These are phyloP conservation scores for Nidularia sp. DNA, from an alignment of 768 basidiomycete species.

Conservation along the genomic window DNA sequence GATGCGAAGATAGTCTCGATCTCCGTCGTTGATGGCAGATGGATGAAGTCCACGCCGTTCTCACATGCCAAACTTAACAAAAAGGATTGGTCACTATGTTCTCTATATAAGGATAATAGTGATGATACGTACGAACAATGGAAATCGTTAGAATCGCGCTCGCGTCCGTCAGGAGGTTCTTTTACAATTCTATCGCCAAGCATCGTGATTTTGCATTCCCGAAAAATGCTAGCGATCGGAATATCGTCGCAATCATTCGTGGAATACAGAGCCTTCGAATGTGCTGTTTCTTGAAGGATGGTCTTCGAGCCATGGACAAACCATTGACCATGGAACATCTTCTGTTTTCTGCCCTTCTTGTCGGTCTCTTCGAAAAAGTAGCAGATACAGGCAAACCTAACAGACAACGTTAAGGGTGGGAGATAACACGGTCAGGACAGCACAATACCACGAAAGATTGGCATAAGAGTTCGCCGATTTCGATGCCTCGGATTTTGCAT, in stretches of 20 bases:
- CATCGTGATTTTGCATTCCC: conserved; percentile 49
- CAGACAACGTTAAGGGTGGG: not conserved
- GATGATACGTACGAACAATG: conserved; percentile 44
- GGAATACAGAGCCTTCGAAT: conserved; percentile 55
- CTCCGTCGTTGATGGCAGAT: conserved; percentile 32
- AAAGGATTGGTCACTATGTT: not conserved
- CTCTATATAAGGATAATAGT: not conserved
- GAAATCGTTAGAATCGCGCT: conserved; percentile 42
- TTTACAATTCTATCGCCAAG: conserved; percentile 29
- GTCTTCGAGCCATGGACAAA: conserved; percentile 64
- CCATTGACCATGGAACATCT: conserved; percentile 73
- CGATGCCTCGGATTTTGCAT: conserved; percentile 32
- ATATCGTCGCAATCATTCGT: conserved; percentile 56
- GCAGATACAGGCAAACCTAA: conserved; percentile 68
- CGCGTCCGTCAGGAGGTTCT: conserved; percentile 42
- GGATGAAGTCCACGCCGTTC: conserved; percentile 38
- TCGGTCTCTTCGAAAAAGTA: conserved; percentile 50
- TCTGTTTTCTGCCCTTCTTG: conserved; percentile 17
- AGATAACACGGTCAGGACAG: not conserved
- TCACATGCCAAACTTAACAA: conserved; percentile 45
- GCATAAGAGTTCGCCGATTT: conserved; percentile 52
- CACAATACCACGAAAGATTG: conserved; percentile 52
- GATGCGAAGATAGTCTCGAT: conserved; percentile 18
- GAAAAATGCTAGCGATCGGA: conserved; percentile 49
- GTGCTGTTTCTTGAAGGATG: conserved; percentile 60